Base-by-base conservation (phyloP, 768 basidiomycete species). In the Stropharia rugosoannulata region DNA sequence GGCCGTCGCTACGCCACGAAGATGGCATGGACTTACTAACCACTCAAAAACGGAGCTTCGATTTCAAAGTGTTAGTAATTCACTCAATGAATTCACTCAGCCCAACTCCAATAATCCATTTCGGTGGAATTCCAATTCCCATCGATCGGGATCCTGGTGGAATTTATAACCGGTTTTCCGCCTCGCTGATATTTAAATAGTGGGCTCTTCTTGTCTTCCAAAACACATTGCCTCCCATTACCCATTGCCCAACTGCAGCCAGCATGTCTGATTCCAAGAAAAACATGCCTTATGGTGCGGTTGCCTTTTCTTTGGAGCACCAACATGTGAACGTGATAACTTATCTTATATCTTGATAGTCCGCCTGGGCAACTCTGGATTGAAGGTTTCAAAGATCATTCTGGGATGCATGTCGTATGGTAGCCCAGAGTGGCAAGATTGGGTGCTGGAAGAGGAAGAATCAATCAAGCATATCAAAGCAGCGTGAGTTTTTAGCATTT, bases 391-490 rank as follows among this genome's bases (percentile, higher is more conserved):
- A 5, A 54, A 44, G 27, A 54, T 54, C 29, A 54, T 54, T 38
- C 45, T 54, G 5, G 53, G 53, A 16, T 47, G 45, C 22, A 84
- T 86, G 84, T 73, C 75, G 13, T 86, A 85, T 60, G 85, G 80
- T 18, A 65, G 65, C 12, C 69, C 76, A 9, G 73, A 79, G 9
- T 86, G 84, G 80, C 76, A 81, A 64, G 52, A 61, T 35, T 78
- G 79, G 79, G 68, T 75, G 16, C 62, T 82, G 1, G 68, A 63
- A 12, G 80, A 83, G 55, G 77, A 80, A 25, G 80, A 82, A 55
- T 75, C 73, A 0, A 70, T 80, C 25, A 71, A 82, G 59, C 83
- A 84, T 55, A 78, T 85, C 66, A 81, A 82, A 64, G 67, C 68
- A 4, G 75, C 75, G 75, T 78, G 58, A 56, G 74, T 61, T 35